Conservation (phyloP, 78 protist genomes). For the Anaeramoeba flamelloides region DNA sequence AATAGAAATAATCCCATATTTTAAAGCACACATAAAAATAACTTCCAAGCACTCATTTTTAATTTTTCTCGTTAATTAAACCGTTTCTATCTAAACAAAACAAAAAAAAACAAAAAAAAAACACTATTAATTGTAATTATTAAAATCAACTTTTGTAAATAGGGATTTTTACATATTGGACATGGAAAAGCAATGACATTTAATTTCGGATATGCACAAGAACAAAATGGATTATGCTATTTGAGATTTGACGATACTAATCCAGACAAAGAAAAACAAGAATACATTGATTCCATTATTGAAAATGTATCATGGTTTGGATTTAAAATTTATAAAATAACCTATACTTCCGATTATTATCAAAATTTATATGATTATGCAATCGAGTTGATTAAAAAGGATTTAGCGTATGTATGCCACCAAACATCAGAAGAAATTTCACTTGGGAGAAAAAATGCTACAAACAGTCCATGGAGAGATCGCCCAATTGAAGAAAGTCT, state of each 20-base stretch:
- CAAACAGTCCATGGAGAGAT: slow-evolving; percentile 64
- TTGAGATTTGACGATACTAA: slow-evolving; percentile 96
- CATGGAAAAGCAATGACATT: slow-evolving; percentile 94
- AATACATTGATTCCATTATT: slow-evolving; percentile 62
- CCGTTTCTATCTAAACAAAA: too few relatives aligned
- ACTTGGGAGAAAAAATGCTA: neutral
- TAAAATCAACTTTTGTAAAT: too few relatives aligned
- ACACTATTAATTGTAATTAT: too few relatives aligned
- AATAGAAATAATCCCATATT: too few relatives aligned
- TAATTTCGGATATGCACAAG: slow-evolving; percentile 72
- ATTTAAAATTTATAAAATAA: slow-evolving; percentile 48
- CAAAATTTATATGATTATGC: slow-evolving; percentile 75
- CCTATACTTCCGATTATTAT: slow-evolving; percentile 79
- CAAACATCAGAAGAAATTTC: slow-evolving; percentile 49
- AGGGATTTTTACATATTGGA: slow-evolving; percentile 96
- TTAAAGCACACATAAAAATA: too few relatives aligned
- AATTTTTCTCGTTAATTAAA: too few relatives aligned
- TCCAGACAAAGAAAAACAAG: slow-evolving; percentile 81
- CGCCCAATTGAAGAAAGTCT: slow-evolving; percentile 76
- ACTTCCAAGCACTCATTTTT: too few relatives aligned
- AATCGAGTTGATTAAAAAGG: slow-evolving; percentile 61
- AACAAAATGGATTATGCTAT: neutral
- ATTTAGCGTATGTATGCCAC: slow-evolving; percentile 80
- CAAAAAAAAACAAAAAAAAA: too few relatives aligned
- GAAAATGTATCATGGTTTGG: slow-evolving; percentile 84